Evolutionary conservation across 1,284 basidiomycete genomes (phyloP), one percentile per base, ranked within the genome.

Genomic region (Vanrija sp.): DNA sequence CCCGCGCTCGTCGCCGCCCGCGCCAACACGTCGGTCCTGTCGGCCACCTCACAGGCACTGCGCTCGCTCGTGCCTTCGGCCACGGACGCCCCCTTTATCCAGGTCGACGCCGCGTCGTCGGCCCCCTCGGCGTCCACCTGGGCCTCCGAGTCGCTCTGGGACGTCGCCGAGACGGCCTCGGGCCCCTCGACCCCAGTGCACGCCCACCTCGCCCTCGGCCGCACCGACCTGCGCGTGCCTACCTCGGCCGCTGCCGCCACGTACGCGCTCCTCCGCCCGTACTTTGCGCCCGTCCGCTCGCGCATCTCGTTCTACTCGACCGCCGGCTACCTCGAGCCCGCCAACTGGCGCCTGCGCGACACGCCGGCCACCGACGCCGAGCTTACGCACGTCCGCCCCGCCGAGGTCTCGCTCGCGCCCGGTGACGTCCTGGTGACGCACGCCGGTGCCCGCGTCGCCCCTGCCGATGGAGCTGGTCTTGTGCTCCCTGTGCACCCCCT

Each of bases 381-480:
- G 42, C 47, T 68, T 7, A 43, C 46, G 9, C 62, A 56, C 47
- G 51, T 63, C 10, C 51, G 54, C 35, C 57, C 61, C 9, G 41
- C 50, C 7, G 25, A 62, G 16, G 61, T 67, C 19, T 37, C 50
- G 10, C 59, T 74, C 19, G 49, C 55, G 16, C 65, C 72, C 15
- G 72, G 72, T 2, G 72, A 74, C 51, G 60, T 74, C 42, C 49
- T 74, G 49, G 51, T 64, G 53, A 59, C 63, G 42, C 67, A 72
- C 54, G 53, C 68, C 6, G 52, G 65, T 12, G 46, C 67, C 23
- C 63, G 59, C 15, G 27, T 67, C 22, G 19, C 44, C 10, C 47
- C 57, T 35, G 45, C 53, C 22, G 51, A 57, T 41, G 38, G 45
- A 4, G 27, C 46, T 25, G 58, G 51, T 23, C 57, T 69, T 16